phyloP scores from a whole-genome alignment of 129 eudicot species.

The Flaveria linearis region DNA sequence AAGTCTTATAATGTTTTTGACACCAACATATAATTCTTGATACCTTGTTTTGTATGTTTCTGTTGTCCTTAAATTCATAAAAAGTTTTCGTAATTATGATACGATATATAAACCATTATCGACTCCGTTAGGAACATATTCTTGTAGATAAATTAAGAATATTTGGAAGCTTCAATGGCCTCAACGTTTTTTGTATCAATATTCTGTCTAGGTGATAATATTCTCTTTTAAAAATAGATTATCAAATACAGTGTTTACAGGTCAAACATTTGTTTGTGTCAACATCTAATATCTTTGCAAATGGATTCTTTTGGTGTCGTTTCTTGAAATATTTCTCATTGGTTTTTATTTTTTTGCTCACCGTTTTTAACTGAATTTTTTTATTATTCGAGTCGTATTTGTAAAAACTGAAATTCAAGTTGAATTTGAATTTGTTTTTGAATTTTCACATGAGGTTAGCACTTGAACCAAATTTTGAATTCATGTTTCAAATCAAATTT shows the following conservation, averaged over 20 bases:
- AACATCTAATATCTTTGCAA: not conserved
- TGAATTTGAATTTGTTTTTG: too few species aligned
- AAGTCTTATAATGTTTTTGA: too few species aligned
- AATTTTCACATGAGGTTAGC: too few species aligned
- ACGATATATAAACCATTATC: not conserved
- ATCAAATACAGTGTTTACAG: not conserved
- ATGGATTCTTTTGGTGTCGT: not conserved
- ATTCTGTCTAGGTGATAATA: not conserved
- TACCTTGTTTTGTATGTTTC: not conserved
- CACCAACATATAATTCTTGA: not conserved
- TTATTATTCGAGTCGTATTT: too few species aligned
- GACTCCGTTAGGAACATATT: not conserved
- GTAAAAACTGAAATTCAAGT: too few species aligned
- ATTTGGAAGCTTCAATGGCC: not conserved
- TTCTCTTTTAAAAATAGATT: not conserved
- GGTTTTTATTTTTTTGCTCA: not conserved
- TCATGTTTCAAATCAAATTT: too few species aligned
- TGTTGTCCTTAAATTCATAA: not conserved
- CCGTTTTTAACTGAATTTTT: too few species aligned
- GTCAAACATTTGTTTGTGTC: not conserved
- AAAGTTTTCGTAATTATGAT: not conserved
- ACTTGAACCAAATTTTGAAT: too few species aligned
- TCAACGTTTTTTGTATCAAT: not conserved
- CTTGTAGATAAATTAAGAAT: slow-evolving; percentile 1
- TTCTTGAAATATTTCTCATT: not conserved